phyloP scores from a whole-genome alignment of 2,329 filamentous ascomycete genomes.

The Cytospora leucostoma region DNA sequence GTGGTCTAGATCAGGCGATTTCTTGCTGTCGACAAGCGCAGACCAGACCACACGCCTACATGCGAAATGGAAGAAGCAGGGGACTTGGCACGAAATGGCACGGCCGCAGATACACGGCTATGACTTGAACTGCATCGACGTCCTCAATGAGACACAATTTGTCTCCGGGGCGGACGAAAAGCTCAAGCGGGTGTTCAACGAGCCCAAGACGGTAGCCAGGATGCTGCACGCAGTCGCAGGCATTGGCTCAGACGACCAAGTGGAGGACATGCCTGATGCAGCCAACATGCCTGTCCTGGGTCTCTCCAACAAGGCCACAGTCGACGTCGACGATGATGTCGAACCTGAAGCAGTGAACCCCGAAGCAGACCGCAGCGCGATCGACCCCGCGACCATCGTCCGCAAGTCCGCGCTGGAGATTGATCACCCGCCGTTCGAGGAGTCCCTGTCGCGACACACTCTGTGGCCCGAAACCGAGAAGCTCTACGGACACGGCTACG shows the following conservation, averaged over 20 bases:
- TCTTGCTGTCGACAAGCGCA: constrained; percentile 82
- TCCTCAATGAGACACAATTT: constrained; percentile 72
- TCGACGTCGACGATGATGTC: constrained; percentile 54
- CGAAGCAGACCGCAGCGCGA: constrained; percentile 53
- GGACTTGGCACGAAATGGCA: constrained; percentile 93
- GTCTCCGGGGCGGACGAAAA: constrained; percentile 97
- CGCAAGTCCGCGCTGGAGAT: constrained; percentile 65
- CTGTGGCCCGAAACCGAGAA: constrained; percentile 97
- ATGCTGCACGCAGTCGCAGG: constrained; percentile 70
- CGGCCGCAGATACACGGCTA: constrained; percentile 97
- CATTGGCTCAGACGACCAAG: constrained; percentile 46
- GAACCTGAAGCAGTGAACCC: constrained; percentile 35
- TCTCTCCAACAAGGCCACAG: constrained; percentile 91
- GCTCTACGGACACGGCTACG: constrained; percentile 95
- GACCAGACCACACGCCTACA: constrained; percentile 94
- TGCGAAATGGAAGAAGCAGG: constrained; percentile 67
- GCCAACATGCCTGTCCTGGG: constrained; percentile 95
- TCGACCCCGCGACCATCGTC: constrained; percentile 57
- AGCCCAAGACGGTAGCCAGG: constrained; percentile 79
- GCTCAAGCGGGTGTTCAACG: constrained; percentile 90
- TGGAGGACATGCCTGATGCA: constrained; percentile 70
- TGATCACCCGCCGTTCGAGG: constrained; percentile 80
- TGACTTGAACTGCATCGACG: constrained; percentile 91
- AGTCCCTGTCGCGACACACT: constrained; percentile 84
- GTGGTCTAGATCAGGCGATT: constrained; percentile 80